Base-by-base conservation (phyloP, 805 yeast genomes). In the Starmerella apicola region DNA sequence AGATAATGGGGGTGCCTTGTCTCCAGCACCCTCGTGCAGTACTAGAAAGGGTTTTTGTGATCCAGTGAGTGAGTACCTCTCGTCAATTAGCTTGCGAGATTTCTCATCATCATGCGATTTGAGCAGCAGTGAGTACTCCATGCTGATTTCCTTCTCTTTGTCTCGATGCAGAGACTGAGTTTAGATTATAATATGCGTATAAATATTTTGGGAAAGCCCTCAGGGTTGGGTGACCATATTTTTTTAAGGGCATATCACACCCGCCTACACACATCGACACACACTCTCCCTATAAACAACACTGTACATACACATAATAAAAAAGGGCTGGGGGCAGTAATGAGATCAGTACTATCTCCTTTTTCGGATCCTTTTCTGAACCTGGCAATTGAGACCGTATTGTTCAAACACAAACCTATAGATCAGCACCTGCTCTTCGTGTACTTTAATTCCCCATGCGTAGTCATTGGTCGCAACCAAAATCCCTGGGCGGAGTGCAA, bases 391-490 rank as follows among this genome's bases (percentile, higher is more conserved):
- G 99, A 91, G 51, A 80, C 81, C 49, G 79, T 72, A 52, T 63
- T 91, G 0, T 91, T 81, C 57, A 67, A 68, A 38, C 58, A 44
- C 21, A 40, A 38, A 28, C 41, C 40, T 15, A 42, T 48, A 4
- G 53, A 58, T 26, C 64, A 62, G 36, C 70, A 73, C 42, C 59
- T 93, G 40, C 61, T 91, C 22, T 55, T 84, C 43, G 66, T 88
- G 39, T 91, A 91, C 56, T 66, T 69, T 26, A 91, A 91, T 55
- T 57, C 72, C 2, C 83, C 88, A 1, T 82, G 95, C 57, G 83
- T 85, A n/a, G 94, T 91, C 2, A 66, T 91, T 10, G 99, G 99
- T 0, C 84, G 93, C 54, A 91, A 91, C 55, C 99, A 91, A 59
- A 91, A 85, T 47, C 94, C 95, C 2, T 88, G 88, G 83, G 72